A percentile compares a stretch with the other conserved stretches of the same genome.
phyloP scores from a whole-genome alignment of 2,329 filamentous ascomycete genomes.

The Boeremia exigua region DNA sequence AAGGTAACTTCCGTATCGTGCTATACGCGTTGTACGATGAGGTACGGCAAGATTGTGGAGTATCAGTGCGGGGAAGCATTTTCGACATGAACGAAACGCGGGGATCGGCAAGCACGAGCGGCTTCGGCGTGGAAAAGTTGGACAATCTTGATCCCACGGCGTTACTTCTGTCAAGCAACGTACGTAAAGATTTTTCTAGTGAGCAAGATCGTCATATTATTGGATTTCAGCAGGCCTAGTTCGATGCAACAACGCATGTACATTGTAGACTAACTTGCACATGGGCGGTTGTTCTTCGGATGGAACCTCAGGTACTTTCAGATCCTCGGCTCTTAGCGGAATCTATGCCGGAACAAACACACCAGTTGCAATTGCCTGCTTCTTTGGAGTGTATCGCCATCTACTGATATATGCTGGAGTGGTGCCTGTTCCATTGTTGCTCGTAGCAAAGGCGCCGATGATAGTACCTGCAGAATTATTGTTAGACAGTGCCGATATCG shows the following conservation, averaged over 20 bases:
- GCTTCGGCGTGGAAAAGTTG: background rate
- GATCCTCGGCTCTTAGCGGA: background rate
- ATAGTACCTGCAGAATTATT: constrained; percentile 51
- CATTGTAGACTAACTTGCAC: background rate
- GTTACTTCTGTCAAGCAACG: background rate
- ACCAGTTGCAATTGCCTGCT: background rate
- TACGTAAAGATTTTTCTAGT: background rate
- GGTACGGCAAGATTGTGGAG: too few relatives aligned
- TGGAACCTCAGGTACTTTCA: too few relatives aligned
- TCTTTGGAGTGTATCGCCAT: constrained; percentile 52
- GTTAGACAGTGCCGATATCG: background rate
- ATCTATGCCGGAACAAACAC: background rate
- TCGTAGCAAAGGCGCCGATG: constrained; percentile 60
- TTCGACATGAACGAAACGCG: background rate
- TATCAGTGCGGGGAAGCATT: constrained; percentile 2
- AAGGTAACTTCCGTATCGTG: background rate
- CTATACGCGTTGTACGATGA: background rate
- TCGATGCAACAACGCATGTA: background rate
- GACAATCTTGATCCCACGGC: background rate
- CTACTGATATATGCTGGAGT: constrained; percentile 56
- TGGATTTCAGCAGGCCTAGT: background rate
- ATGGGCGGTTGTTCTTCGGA: too few relatives aligned
- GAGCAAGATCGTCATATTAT: background rate
- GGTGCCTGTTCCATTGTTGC: constrained; percentile 54
- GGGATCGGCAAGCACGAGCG: constrained; percentile 4